Base-by-base conservation (phyloP, 2,329 filamentous ascomycete genomes). In the Aureobasidium namibiae region DNA sequence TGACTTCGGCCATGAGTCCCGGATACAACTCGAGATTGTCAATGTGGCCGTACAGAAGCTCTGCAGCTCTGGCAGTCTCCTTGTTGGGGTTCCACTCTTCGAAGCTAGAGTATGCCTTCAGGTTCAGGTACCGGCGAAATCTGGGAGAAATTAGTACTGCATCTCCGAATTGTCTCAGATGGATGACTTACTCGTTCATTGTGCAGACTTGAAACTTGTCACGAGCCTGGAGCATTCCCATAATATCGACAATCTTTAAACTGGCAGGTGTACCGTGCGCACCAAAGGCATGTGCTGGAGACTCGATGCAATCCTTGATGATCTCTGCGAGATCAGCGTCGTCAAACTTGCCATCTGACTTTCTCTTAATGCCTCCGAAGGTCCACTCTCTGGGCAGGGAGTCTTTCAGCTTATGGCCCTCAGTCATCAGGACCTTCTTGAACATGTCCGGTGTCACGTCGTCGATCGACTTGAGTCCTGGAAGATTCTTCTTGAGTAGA, bases 11-110 rank as follows among this genome's bases (percentile, higher is more conserved):
- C 65, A 83, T 76, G 7, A 84, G 65, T 13, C 82, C 82, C 2
- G 82, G 82, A 63, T 84, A 84, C 7, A 85, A 69, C 65, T 85
- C 82, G 13, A 85, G 66, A 31, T 80, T 80, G 60, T 74, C 69
- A 26, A 71, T 69, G 78, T 82, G 67, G 73, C 81, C 62, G 71
- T 75, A 63, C 73, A 79, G 69, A 78, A 80, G 65, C 75, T 80
- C 69, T 5, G 71, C 70, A 11, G 69, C 65, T 56, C 69, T 66
- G 33, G 73, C 70, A 45, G 70, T 68, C 23, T 73, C 69, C 34
- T 68, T 67, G 53, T 75, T 71, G 18, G 68, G 64, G 34, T 67
- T 67, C 71, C 71, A 73, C 16, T 69, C 66, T 54, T 69, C 65
- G 62, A 73, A 73, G 48, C 58, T 71, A 10, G 67, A 63, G 60